phyloP scores from a whole-genome alignment of 1,284 basidiomycete genomes.

The Boletus nobilissimus region DNA sequence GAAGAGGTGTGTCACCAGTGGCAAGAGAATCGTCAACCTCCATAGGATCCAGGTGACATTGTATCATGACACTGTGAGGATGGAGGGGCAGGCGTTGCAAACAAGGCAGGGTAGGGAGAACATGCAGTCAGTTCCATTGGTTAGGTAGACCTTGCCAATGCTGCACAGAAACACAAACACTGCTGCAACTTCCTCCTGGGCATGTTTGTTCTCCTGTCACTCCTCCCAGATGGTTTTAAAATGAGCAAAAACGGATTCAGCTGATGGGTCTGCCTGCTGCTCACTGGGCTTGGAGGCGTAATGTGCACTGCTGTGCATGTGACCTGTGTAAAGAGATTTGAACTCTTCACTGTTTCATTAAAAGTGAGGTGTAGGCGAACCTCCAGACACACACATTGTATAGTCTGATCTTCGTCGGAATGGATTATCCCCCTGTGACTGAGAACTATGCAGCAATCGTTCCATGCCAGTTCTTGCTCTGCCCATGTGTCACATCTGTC shows the following conservation, averaged over 20 bases:
- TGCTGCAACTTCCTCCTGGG: constrained; percentile 58
- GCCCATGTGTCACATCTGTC: constrained; percentile 49
- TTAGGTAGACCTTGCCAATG: constrained; percentile 77
- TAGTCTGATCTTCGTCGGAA: constrained; percentile 71
- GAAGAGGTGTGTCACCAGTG: constrained; percentile 71
- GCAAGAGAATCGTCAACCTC: constrained; percentile 75
- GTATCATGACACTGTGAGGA: constrained; percentile 81
- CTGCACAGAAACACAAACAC: constrained; percentile 84
- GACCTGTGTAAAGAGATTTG: too few species aligned
- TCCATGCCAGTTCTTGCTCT: constrained; percentile 76
- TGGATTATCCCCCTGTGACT: constrained; percentile 75
- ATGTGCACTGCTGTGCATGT: constrained; percentile 51
- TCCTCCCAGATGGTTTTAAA: constrained; percentile 53
- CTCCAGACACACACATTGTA: constrained; percentile 80
- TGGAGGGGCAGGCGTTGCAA: constrained; percentile 78
- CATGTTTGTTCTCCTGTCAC: constrained; percentile 45
- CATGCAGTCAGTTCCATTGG: constrained; percentile 79
- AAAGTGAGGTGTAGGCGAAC: constrained; percentile 75
- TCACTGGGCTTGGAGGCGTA: constrained; percentile 50
- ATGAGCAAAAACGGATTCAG: constrained; percentile 66
- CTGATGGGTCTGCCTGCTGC: constrained; percentile 47
- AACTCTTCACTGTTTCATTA: too few species aligned
- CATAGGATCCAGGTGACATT: constrained; percentile 73
- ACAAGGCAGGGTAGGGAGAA: constrained; percentile 87
- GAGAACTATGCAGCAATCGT: constrained; percentile 71